Percentiles rank a stretch among this genome's conserved stretches.
Evolutionary conservation across 1,284 basidiomycete genomes (phyloP).

Genomic region (Waitea zeae): DNA sequence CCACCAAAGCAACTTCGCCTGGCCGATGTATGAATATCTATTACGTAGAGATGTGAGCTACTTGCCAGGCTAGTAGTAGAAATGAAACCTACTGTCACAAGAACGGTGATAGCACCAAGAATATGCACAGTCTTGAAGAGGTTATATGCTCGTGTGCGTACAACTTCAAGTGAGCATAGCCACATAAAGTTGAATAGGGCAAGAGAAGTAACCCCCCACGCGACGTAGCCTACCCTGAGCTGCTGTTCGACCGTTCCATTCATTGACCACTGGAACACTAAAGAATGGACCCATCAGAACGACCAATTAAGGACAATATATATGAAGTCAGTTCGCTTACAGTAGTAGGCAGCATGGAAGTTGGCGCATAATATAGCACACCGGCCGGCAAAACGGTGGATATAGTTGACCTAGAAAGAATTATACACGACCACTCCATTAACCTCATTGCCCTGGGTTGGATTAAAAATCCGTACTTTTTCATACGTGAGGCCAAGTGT

Average conservation of each 20-base stretch:
- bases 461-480: no score
- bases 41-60: no score
- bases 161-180: constrained; percentile 33
- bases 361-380: constrained; percentile 46
- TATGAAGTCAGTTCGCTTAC: no score
- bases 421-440: no score
- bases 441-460: no score
- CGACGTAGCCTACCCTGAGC: constrained; percentile 16
- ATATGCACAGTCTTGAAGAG: constrained; percentile 22
- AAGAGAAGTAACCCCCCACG: constrained; percentile 37
- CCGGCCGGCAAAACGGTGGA: constrained; percentile 61
- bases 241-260: constrained; percentile 19
- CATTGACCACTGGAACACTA: constrained; percentile 43
- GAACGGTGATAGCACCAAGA: no score
- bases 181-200: constrained; percentile 29
- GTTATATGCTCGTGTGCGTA: constrained; percentile 35
- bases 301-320: no score
- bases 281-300: no score
- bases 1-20: constrained; percentile 22
- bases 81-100: no score
- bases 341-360: constrained; percentile 44
- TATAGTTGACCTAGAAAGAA: no score
- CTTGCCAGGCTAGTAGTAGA: no score
- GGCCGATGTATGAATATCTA: constrained; percentile 12
- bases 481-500: background rate